Evolutionary conservation across 768 basidiomycete genomes (phyloP).

Genomic region (Tricholoma flavovirens): DNA sequence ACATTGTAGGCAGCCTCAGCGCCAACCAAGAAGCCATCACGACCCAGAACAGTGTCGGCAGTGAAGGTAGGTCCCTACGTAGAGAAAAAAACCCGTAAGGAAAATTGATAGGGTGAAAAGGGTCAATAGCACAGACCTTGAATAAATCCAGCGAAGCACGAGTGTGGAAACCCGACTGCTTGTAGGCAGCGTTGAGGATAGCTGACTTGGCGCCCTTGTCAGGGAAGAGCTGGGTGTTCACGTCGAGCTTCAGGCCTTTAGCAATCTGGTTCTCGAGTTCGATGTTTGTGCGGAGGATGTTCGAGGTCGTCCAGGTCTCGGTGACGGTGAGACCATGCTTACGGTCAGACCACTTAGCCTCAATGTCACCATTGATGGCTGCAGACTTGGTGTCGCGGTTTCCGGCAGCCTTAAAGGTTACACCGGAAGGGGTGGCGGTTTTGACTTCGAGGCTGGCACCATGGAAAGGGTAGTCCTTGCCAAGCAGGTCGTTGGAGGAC

Average conservation of each 20-base stretch:
- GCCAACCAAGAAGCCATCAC: constrained; percentile 96
- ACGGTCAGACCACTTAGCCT: constrained; percentile 90
- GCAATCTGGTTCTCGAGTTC: constrained; percentile 98
- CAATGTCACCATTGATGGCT: constrained; percentile 83
- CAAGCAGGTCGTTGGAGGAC: constrained; percentile 91
- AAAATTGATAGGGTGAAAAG: background rate
- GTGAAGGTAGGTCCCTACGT: constrained; percentile 92
- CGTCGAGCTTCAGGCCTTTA: constrained; percentile 94
- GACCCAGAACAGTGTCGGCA: constrained; percentile 90
- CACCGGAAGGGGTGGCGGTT: constrained; percentile 83
- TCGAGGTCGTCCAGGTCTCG: constrained; percentile 92
- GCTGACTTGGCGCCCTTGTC: constrained; percentile 85
- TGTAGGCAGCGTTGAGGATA: constrained; percentile 80
- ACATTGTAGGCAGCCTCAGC: constrained; percentile 97
- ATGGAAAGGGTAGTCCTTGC: constrained; percentile 85
- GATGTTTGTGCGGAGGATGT: constrained; percentile 84
- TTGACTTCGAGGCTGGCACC: constrained; percentile 76
- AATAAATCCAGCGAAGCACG: constrained; percentile 88
- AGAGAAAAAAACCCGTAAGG: background rate
- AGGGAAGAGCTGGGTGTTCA: constrained; percentile 76
- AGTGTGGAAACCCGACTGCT: constrained; percentile 93
- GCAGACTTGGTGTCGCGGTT: constrained; percentile 66
- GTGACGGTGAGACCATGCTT: constrained; percentile 93
- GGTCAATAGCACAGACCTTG: constrained; percentile 57
- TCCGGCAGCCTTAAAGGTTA: constrained; percentile 92